Conservation (phyloP, 495 filamentous ascomycete species). For the Hyaloscypha finlandica region DNA sequence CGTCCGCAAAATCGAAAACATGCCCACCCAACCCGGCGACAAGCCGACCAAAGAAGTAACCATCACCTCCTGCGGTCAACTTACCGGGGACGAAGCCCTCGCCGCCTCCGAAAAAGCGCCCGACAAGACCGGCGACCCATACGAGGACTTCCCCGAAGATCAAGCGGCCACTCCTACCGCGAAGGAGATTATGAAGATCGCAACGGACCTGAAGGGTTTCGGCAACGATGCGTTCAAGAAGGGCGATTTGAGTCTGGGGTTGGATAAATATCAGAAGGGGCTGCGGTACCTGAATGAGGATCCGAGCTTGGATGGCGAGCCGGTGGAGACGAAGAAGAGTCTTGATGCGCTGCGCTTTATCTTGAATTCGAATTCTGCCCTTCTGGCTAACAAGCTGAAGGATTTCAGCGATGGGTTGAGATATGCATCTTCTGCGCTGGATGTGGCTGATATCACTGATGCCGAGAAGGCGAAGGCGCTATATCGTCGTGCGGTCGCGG, state of each 20-base stretch:
- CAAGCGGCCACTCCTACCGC: constrained; percentile 49
- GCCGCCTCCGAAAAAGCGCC: constrained; percentile 60
- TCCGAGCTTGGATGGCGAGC: constrained; percentile 68
- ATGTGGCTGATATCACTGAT: constrained; percentile 62
- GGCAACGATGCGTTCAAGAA: constrained; percentile 91
- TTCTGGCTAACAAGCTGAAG: constrained; percentile 79
- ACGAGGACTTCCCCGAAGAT: constrained; percentile 97
- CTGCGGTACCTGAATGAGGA: constrained; percentile 92
- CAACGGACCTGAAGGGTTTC: constrained; percentile 84
- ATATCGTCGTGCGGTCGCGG: constrained; percentile 78
- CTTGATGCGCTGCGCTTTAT: constrained; percentile 74
- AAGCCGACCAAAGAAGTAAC: constrained; percentile 73
- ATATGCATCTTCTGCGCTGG: constrained; percentile 73
- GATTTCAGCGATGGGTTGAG: constrained; percentile 67
- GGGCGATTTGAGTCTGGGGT: constrained; percentile 64
- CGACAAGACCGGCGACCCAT: constrained; percentile 85
- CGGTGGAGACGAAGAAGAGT: constrained; percentile 63
- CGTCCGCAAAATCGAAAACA: constrained; percentile 86
- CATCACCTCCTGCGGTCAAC: constrained; percentile 85
- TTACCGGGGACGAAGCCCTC: constrained; percentile 67
- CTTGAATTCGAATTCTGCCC: constrained; percentile 75
- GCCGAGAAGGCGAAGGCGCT: constrained; percentile 86
- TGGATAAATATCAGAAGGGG: constrained; percentile 98
- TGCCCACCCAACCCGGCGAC: constrained; percentile 73
- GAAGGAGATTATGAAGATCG: constrained; percentile 72